Base-by-base conservation (phyloP, 2,329 filamentous ascomycete species). In the Acephala macrosclerotiorum region DNA sequence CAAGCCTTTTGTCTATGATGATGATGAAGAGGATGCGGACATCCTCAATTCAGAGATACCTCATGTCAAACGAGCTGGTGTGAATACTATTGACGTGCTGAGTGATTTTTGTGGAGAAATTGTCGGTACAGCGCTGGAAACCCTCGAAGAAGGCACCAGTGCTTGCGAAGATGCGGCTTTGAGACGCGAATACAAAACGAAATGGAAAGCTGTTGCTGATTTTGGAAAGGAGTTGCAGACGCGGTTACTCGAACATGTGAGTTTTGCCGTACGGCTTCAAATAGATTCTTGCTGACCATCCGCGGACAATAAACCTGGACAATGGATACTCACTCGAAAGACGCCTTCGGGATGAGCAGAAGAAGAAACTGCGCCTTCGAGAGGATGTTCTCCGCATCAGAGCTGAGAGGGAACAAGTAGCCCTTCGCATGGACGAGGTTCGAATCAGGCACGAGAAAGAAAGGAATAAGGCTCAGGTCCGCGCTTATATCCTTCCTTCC, bases 1-100 rank as follows among this genome's bases (percentile, higher is more conserved):
- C n/a, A 80, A 80, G 60, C 79, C 79, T 36, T 76, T 74, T n/a
- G 76, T 76, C 3, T 76, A 74, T 20, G 78, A 77, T 14, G 79
- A 81, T 3, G 79, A 80, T 45, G 81, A 82, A 2, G 76, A 76
- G 9, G 78, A 80, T 22, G 76, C 77, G 2, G 80, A 87, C 53
- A 80, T 84, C 0, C 78, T 86, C 3, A 81, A 81, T 53, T 73
- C 78, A 1, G 83, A 85, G 4, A 85, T 89, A 1, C 84, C 86
- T 0, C 86, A 84, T 66, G 79, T 81, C 0, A 84, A 83, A 56
- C 70, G 70, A 81, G 83, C 79, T 25, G 85, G 86, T 55, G 87
- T 89, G 69, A 91, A 87, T 57, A 81, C 85, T 0, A 80, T 90
- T 2, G 88, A 91, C 70, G 87, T 90, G 1, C 79, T 91, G 42